A percentile compares a stretch with the other conserved stretches of the same genome.
Evolutionary conservation across 345 rosid genomes (phyloP).

Genomic region (Acer saccharum): DNA sequence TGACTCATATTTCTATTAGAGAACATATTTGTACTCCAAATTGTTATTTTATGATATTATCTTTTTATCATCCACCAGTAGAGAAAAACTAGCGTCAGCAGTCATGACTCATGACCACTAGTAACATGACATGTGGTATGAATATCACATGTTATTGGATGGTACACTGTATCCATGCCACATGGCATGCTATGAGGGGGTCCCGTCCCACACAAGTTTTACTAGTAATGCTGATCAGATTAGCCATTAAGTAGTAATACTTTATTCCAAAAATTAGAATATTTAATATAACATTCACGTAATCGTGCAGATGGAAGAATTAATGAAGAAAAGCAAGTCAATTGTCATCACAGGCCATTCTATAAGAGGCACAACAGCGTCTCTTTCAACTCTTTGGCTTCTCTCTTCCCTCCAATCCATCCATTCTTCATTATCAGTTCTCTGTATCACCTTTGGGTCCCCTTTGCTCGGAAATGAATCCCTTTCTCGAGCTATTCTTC

Average conservation of each 20-base stretch:
- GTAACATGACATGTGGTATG: too few species aligned
- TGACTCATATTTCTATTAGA: too few species aligned
- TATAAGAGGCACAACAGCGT: conserved; percentile 74
- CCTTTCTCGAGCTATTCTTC: conserved; percentile 58
- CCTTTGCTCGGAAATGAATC: conserved; percentile 73
- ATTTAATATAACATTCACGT: background rate
- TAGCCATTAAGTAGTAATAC: background rate
- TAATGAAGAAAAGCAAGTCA: conserved; percentile 38
- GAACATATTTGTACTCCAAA: too few species aligned
- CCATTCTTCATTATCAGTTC: conserved; percentile 32
- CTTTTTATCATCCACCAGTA: too few species aligned
- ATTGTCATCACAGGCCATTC: conserved; percentile 84
- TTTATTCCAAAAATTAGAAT: background rate
- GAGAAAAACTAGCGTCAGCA: too few species aligned
- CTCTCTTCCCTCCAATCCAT: conserved; percentile 46
- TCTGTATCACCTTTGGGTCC: conserved; percentile 83
- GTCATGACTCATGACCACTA: too few species aligned
- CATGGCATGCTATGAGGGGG: background rate
- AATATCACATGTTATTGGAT: too few species aligned
- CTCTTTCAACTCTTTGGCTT: conserved; percentile 77
- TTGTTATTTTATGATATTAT: too few species aligned
- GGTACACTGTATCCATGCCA: background rate
- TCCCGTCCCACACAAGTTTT: too few species aligned
- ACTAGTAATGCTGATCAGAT: background rate
- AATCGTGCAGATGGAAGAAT: conserved; percentile 37